Base-by-base conservation (phyloP, 306 rosid species). In the Sicyos edulis region DNA sequence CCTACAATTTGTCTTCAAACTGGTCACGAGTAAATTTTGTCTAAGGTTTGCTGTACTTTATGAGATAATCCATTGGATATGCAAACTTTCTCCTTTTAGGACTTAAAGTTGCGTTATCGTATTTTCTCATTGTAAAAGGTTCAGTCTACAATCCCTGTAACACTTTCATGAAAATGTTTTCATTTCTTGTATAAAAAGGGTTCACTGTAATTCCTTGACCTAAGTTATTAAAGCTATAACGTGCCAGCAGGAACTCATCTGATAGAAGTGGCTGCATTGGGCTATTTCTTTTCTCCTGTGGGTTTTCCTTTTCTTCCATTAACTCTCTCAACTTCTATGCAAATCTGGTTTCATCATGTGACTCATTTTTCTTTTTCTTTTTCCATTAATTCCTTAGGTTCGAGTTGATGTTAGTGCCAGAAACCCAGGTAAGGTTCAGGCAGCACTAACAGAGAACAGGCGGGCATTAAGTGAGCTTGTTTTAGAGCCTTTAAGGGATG, bases 371-470 rank as follows among this genome's bases (percentile, higher is more conserved):
- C 44, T 58, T 9, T n/a, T 52, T 76, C 58, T 37, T 63, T 80
- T 17, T 44, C 62, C 74, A 55, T 54, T 72, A 37, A 37, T 37
- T 37, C 44, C 7, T 37, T 37, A 95, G 99, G 96, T 95, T 74
- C 91, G 99, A 65, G 97, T 95, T 81, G 99, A 95, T 84, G 97
- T 95, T 74, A 95, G 99, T 78, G 97, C 99, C 71, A 83, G 97
- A 86, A 79, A 87, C 79, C 97, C 96, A 1, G 99, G 99, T 34
- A 95, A 95, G 81, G 86, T 95, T 83, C 99, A 91, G 86, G 97
- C 96, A 29, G 92, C 99, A 15, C 75, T 89, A 83, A 95, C 97
- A 29, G 99, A 95, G 85, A 95, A 71, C 75, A 86, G 97, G 86
- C 88, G 88, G 81, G 88, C 84, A 66, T 85, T 95, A 19, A 78